Base-by-base conservation (phyloP, 2,329 filamentous ascomycete genomes). In the Leptoxyphium fumago region DNA sequence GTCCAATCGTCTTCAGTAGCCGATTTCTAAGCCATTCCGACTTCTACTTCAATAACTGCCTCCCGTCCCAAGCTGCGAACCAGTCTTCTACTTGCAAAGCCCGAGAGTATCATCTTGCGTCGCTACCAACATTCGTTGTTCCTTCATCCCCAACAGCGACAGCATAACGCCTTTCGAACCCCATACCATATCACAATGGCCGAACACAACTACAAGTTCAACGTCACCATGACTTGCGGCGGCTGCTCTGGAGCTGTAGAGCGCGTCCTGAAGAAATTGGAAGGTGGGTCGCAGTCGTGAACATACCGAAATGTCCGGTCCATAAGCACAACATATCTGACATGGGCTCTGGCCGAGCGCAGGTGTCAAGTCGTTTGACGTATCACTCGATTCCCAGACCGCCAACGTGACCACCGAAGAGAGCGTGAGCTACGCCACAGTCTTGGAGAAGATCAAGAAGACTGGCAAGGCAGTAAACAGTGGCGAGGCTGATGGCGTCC, bases 171-270 rank as follows among this genome's bases (percentile, higher is more conserved):
- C 4, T 26, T 4, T 26, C 21, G 21, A 7, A 26, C 7, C 7
- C 21, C 21, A 26, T 26, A 26, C 21, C 21, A 26, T 26, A 26
- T 41, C 59, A 72, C 53, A 57, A 87, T 88, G 83, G 69, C 79
- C 47, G 78, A 82, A 56, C 86, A 94, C 72, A 84, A 78, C 55
- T 96, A 96, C 82, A 85, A 91, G 66, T 96, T 96, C 74, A 80
- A 88, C 67, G 78, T 96, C 64, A 74, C 71, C 66, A 98, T 98
- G 91, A 83, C 73, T 73, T 98, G 91, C 70, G 78, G 84, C 62
- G 91, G 91, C 64, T 98, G 91, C 80, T 95, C 88, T 39, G 87
- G 88, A 59, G 91, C 91, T 53, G 75, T 98, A 39, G 84, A 94
- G 67, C 77, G 87, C 43, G 87, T 95, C 39, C 78, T 98, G 52